A percentile compares a stretch with the other conserved stretches of the same genome.
phyloP scores from a whole-genome alignment of 192 early-diverging fungal genomes.

The Coemansia furcata region DNA sequence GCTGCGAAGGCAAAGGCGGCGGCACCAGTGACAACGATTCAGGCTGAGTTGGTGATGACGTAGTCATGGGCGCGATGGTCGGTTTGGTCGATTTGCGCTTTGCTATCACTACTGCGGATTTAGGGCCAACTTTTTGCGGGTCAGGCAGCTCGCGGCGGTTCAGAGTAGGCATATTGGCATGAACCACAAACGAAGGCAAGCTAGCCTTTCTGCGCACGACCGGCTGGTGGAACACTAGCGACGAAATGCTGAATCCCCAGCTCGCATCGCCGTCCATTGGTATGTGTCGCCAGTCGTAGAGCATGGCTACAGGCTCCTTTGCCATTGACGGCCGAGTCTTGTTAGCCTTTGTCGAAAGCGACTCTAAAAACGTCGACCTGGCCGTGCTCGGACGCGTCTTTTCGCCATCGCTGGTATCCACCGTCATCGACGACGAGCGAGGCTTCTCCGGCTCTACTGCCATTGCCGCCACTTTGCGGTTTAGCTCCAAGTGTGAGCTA shows the following conservation, averaged over 20 bases:
- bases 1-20: not conserved
- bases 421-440: conserved; percentile 40
- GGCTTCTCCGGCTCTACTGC: conserved; percentile 35
- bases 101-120: not conserved
- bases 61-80: conserved; percentile 16
- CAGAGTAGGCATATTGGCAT: conserved; percentile 44
- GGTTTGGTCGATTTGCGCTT: conserved; percentile 6
- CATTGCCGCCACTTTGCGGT: conserved; percentile 28
- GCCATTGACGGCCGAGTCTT: conserved; percentile 28
- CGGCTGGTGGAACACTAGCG: conserved; percentile 33
- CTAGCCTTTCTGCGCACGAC: conserved; percentile 27
- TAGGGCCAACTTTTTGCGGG: conserved; percentile 12
- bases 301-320: conserved; percentile 15
- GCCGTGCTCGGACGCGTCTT: conserved; percentile 19
- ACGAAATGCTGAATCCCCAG: conserved; percentile 50
- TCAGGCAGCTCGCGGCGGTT: conserved; percentile 36
- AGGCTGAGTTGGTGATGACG: not conserved
- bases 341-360: conserved; percentile 8
- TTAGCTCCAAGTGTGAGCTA: conserved; percentile 42
- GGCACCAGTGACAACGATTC: not conserved
- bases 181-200: conserved; percentile 26
- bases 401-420: conserved; percentile 12
- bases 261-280: conserved; percentile 22
- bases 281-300: conserved; percentile 35
- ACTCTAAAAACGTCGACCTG: conserved; percentile 11